Conservation (phyloP, 352 stramenopile genomes). For the Pythium myriotylum region DNA sequence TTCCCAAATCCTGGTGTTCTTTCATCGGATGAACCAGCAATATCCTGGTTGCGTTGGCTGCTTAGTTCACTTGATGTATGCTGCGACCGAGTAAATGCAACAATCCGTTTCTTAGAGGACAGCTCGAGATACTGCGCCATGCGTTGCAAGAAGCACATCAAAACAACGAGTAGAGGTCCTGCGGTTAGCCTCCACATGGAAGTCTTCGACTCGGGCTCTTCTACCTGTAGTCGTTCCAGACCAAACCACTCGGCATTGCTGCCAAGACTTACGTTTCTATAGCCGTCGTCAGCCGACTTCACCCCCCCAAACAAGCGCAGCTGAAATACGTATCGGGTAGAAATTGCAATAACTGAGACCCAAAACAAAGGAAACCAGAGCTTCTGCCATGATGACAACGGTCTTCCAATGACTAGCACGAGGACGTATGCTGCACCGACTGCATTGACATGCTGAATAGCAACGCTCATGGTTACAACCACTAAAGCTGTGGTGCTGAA, state of each 20-base stretch:
- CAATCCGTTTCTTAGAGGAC: conserved; percentile 4
- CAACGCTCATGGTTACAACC: conserved; percentile 71
- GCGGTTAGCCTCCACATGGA: conserved; percentile 57
- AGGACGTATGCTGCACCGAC: conserved; percentile 71
- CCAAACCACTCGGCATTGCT: conserved; percentile 29
- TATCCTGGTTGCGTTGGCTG: conserved; percentile 9
- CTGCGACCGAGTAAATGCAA: background rate
- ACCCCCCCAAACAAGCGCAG: conserved; percentile 20
- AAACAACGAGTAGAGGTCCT: conserved; percentile 65
- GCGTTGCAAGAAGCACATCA: conserved; percentile 75
- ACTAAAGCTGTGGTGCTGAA: conserved; percentile 72
- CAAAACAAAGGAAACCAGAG: conserved; percentile 84
- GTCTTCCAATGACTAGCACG: conserved; percentile 54
- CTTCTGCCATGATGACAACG: conserved; percentile 62
- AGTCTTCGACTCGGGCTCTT: conserved; percentile 23
- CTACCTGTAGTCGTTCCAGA: conserved; percentile 51
- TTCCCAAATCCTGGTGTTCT: conserved; percentile 3
- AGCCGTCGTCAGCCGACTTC: conserved; percentile 18
- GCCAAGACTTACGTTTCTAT: conserved; percentile 12
- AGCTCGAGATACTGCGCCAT: conserved; percentile 70
- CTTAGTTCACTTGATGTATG: conserved; percentile 16
- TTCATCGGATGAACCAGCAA: background rate
- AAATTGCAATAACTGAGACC: conserved; percentile 59
- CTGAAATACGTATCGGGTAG: conserved; percentile 72
- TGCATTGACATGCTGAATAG: conserved; percentile 62